Percentiles rank a stretch among this genome's conserved stretches.
Conservation (phyloP, 371 early-diverging fungal species). For the Chytridium lagenaria region DNA sequence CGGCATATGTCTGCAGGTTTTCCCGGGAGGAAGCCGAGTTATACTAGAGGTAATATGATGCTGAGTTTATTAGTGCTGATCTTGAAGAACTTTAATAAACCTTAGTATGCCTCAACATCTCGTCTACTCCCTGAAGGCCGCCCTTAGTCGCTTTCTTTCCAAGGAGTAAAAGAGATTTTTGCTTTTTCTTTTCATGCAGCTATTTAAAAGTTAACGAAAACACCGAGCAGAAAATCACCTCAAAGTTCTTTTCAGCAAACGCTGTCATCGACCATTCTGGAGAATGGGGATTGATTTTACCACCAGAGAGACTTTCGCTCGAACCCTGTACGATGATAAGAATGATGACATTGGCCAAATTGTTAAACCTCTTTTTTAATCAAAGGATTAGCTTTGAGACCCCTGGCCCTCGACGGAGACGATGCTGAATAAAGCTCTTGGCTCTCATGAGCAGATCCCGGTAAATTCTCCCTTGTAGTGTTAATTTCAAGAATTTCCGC, state of each 20-base stretch:
- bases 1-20: conserved; percentile 34
- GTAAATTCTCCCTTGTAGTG: conserved; percentile 3
- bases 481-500: conserved; percentile 5
- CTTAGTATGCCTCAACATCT: conserved; percentile 45
- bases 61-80: not conserved
- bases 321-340: no score
- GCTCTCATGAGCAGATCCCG: not conserved
- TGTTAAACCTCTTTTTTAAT: conserved; percentile 25
- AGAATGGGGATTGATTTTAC: conserved; percentile 44
- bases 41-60: conserved; percentile 6
- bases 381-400: conserved; percentile 38
- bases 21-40: conserved; percentile 21
- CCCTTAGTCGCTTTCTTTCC: conserved; percentile 32
- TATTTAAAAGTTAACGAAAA: not conserved
- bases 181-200: conserved; percentile 21
- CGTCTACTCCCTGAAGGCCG: conserved; percentile 35
- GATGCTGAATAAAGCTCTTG: not conserved
- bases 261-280: conserved; percentile 41
- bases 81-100: conserved; percentile 21
- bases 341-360: no score
- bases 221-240: conserved; percentile 26
- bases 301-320: conserved; percentile 28
- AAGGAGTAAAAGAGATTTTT: conserved; percentile 28
- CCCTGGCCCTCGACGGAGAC: conserved; percentile 17
- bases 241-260: conserved; percentile 51